phyloP scores from a whole-genome alignment of 139 green algal genomes.

The Tetraselmis chui region DNA sequence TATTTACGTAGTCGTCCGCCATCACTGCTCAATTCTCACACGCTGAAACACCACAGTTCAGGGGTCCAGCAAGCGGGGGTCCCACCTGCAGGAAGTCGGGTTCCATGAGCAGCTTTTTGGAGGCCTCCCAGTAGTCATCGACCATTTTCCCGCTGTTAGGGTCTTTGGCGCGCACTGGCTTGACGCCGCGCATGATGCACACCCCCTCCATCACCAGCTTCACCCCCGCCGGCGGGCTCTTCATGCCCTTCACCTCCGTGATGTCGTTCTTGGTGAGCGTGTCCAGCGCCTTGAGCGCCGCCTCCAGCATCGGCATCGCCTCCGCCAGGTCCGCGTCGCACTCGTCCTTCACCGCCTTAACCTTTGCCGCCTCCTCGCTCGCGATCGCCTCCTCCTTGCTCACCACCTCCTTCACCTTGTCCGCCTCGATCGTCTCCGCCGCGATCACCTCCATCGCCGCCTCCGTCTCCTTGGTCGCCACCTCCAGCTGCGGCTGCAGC shows the following conservation, averaged over 20 bases:
- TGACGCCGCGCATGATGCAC: slow-evolving; percentile 70
- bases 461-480: slow-evolving; percentile 39
- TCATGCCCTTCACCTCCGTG: slow-evolving; percentile 43
- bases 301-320: slow-evolving; percentile 38
- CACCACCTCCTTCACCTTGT: slow-evolving; percentile 32
- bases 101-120: slow-evolving; percentile 39
- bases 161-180: slow-evolving; percentile 65
- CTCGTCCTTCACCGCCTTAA: slow-evolving; percentile 32
- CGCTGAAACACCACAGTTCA: too few relatives aligned
- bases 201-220: slow-evolving; percentile 69
- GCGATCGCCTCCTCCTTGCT: slow-evolving; percentile 20
- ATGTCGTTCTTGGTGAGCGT: slow-evolving; percentile 45
- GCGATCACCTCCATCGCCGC: slow-evolving; percentile 38
- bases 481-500: slow-evolving; percentile 32
- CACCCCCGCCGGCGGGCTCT: slow-evolving; percentile 30
- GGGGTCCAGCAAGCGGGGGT: too few relatives aligned
- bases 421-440: slow-evolving; percentile 35
- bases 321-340: slow-evolving; percentile 35
- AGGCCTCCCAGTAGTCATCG: slow-evolving; percentile 71
- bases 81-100: slow-evolving; percentile 30
- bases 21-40: too few relatives aligned
- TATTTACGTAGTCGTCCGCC: too few relatives aligned
- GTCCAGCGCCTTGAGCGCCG: slow-evolving; percentile 40
- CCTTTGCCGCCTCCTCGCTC: slow-evolving; percentile 10
- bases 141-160: slow-evolving; percentile 62